These are phyloP conservation scores for Lunasporangiospora selenospora DNA, from an alignment of 192 early-diverging fungal species.

Conservation along the genomic window DNA sequence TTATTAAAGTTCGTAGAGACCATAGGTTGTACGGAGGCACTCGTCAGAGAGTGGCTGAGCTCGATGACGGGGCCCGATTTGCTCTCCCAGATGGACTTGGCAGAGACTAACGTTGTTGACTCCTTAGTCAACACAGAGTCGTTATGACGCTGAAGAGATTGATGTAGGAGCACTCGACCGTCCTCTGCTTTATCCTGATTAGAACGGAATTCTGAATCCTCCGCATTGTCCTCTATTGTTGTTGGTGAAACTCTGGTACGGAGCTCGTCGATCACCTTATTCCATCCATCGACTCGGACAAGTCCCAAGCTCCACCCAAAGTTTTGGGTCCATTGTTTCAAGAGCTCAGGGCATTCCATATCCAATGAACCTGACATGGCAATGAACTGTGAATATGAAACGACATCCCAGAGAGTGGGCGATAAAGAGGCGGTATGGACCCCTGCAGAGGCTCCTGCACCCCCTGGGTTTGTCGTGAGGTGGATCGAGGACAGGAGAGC, in stretches of 20 bases:
- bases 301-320: slow-evolving; percentile 51
- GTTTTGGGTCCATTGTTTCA: slow-evolving; percentile 43
- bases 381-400: slow-evolving; percentile 48
- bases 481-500: slow-evolving; percentile 20
- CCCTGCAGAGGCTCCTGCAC: background rate
- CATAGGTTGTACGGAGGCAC: too few relatives aligned
- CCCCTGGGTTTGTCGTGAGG: background rate
- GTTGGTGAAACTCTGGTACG: slow-evolving; percentile 7
- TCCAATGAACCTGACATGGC: slow-evolving; percentile 40
- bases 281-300: slow-evolving; percentile 13
- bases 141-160: too few relatives aligned
- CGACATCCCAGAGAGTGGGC: slow-evolving; percentile 37
- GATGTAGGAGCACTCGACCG: too few relatives aligned
- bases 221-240: background rate
- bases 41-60: too few relatives aligned
- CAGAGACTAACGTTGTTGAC: too few relatives aligned
- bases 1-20: too few relatives aligned
- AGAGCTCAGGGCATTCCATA: slow-evolving; percentile 31
- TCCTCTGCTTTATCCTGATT: too few relatives aligned
- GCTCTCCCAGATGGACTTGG: too few relatives aligned
- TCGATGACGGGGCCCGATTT: too few relatives aligned
- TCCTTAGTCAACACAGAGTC: too few relatives aligned
- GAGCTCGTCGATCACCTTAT: slow-evolving; percentile 19
- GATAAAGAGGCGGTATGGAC: slow-evolving; percentile 1
- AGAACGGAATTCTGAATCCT: too few relatives aligned